Evolutionary conservation across 225 moss, liverwort and hornwort genomes (phyloP), one percentile per base, ranked within the genome.

Genomic region (Rhytidiadelphus loreus): DNA sequence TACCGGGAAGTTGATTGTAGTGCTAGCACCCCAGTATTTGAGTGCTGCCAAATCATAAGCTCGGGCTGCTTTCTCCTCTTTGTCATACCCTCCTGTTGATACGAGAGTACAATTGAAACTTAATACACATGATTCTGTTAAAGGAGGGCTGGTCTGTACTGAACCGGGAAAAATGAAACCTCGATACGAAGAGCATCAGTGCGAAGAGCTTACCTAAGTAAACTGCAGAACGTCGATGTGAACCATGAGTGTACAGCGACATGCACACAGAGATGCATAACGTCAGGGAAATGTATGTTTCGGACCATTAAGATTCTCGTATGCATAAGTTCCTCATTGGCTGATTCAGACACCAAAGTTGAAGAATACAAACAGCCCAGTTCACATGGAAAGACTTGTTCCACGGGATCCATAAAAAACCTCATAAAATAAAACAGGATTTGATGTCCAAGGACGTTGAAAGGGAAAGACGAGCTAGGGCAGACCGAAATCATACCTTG

Each of bases 1-100:
- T 92, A 99, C 98, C 91, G 98, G 98, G 82, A 99, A 99, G 91
- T 99, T 99, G 89, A 99, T 99, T 12, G 97, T 97, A 69, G 98
- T 99, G 63, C 95, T 99, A 46, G 97, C 90, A 83, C 98, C 98
- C 98, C 98, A 98, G 88, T 98, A 98, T 71, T 98, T 98, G 82
- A 98, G 94, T 44, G 98, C 98, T 56, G 98, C 98, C 88, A 99
- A 92, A 90, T 99, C 98, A 74, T 99, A 99, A 30, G 98, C 98
- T 77, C 96, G 95, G 37, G 98, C 97, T 86, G 98, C 98, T 88
- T 97, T 97, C 85, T 99, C 98, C 90, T 99, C 98, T 86, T 99
- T 97, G 80, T 99, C 98, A 84, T 99, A 99, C 26, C 97, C 98
- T 86, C 98, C 98, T 97, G 95, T 83, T 69, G 66, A 89, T 46